Base-by-base conservation (phyloP, 2,329 filamentous ascomycete genomes). In the Clarireedia homoeocarpa region DNA sequence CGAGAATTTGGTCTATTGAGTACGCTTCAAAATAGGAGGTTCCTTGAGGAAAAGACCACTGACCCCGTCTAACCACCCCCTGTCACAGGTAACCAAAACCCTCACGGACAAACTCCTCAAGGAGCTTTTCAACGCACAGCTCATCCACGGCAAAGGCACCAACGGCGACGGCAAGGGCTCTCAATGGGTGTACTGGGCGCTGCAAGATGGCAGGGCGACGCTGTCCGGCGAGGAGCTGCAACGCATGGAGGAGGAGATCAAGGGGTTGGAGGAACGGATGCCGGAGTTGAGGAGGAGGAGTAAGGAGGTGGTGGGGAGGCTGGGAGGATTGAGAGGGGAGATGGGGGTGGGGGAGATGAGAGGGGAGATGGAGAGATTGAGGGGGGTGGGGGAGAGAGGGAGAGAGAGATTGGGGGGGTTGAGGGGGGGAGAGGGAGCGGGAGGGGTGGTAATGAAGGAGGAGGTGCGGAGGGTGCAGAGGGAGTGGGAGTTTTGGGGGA, bases 31-130 rank as follows among this genome's bases (percentile, higher is more conserved):
- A 9, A n/a, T 26, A 51, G 1, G 24, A 45, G 14, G 10, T 34
- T 5, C 1, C 7, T 6, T 26, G n/a, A 12, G 30, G 10, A 23
- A n/a, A 20, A 46, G 17, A 3, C 15, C 14, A 5, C 30, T 59
- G 42, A 15, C n/a, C n/a, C 9, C 39, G 15, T 15, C 9, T 9
- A 38, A 38, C 2, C 2, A 17, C 12, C 14, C 23, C 36, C n/a
- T n/a, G n/a, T 6, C 12, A 1, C 38, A 69, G 67, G 57, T 66
- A 17, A 64, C 59, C 6, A 59, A 65, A 77, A 80, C 81, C 12
- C 74, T 80, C 45, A 76, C 82, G 24, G 76, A 76, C 27, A 87
- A 85, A 68, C 66, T 80, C 34, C 71, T 87, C 36, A 84, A 82
- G 63, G 82, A 85, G 58, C 71, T 87, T 67, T 77, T 82, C 58